A percentile compares a stretch with the other conserved stretches of the same genome.
These are phyloP conservation scores for Podila verticillata DNA, from an alignment of 192 early-diverging fungal species.

Conservation along the genomic window DNA sequence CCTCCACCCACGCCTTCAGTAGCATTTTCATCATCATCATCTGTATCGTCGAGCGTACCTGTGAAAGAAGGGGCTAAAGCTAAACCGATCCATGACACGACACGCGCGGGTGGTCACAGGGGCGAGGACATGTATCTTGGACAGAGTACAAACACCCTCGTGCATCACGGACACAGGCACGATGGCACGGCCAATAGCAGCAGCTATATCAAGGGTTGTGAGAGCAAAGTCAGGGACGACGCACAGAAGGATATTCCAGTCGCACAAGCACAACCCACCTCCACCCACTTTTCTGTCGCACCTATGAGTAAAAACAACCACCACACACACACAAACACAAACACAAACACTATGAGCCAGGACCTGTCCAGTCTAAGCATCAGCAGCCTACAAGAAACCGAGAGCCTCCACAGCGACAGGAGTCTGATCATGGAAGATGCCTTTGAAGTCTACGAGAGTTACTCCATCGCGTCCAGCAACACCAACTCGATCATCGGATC, in stretches of 20 bases:
- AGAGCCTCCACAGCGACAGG: slow-evolving; percentile 16
- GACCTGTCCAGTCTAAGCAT: slow-evolving; percentile 34
- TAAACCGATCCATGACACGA: not conserved
- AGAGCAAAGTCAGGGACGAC: slow-evolving; percentile 4
- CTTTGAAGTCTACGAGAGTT: slow-evolving; percentile 24
- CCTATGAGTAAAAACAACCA: too few species aligned
- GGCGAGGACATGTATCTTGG: not conserved
- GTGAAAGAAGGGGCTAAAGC: not conserved
- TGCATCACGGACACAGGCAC: not conserved
- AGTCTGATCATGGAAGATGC: slow-evolving; percentile 41
- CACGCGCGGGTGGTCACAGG: slow-evolving; percentile 2
- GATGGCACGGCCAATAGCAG: not conserved
- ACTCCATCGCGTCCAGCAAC: not conserved
- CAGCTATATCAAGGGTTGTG: not conserved
- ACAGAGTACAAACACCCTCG: not conserved
- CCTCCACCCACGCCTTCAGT: too few species aligned
- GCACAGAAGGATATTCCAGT: not conserved
- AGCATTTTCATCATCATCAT: not conserved
- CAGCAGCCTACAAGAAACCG: slow-evolving; percentile 18
- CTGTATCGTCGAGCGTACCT: not conserved
- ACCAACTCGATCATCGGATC: slow-evolving; percentile 5
- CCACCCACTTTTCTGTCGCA: not conserved
- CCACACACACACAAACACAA: not conserved
- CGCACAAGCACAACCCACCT: not conserved
- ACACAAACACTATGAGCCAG: slow-evolving; percentile 24